Conservation (phyloP, 1,284 basidiomycete species). For the Ustilago tritici region DNA sequence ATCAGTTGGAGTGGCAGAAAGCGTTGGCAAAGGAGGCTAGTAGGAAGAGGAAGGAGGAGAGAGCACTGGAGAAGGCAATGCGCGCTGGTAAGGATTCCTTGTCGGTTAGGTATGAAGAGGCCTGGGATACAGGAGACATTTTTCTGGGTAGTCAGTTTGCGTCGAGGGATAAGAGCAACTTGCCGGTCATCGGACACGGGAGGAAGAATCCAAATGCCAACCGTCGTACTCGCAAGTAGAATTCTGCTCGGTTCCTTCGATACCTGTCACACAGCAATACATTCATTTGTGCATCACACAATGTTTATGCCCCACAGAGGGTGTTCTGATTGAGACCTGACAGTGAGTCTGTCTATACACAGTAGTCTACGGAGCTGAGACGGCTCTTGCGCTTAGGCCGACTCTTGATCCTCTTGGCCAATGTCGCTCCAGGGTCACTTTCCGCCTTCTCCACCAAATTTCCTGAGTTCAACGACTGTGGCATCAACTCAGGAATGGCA, state of each 20-base stretch:
- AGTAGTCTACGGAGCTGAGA: not conserved
- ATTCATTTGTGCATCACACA: too few relatives aligned
- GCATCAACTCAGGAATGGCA: constrained; percentile 27
- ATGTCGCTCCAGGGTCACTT: constrained; percentile 4
- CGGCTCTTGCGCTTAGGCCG: constrained; percentile 44
- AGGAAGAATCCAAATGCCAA: constrained; percentile 67
- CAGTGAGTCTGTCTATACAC: not conserved
- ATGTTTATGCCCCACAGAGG: not conserved
- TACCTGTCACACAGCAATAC: not conserved
- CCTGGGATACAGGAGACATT: constrained; percentile 64
- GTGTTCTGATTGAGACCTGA: not conserved
- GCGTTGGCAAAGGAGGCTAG: constrained; percentile 58
- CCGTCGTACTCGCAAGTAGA: constrained; percentile 44
- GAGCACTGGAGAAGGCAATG: constrained; percentile 49
- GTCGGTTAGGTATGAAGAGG: constrained; percentile 64
- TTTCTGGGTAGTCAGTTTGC: constrained; percentile 53
- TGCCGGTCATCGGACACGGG: constrained; percentile 66
- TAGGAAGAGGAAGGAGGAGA: constrained; percentile 61
- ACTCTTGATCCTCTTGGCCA: constrained; percentile 40
- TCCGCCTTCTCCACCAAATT: constrained; percentile 1
- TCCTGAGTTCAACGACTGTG: constrained; percentile 8
- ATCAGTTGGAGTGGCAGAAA: constrained; percentile 68
- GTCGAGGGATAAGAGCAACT: constrained; percentile 32
- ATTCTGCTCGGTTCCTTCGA: not conserved
- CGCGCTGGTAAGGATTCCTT: constrained; percentile 62